Evolutionary conservation across 1,139 yeast genomes (phyloP), one percentile per base, ranked within the genome.

Genomic region (Diutina scorzettiae): DNA sequence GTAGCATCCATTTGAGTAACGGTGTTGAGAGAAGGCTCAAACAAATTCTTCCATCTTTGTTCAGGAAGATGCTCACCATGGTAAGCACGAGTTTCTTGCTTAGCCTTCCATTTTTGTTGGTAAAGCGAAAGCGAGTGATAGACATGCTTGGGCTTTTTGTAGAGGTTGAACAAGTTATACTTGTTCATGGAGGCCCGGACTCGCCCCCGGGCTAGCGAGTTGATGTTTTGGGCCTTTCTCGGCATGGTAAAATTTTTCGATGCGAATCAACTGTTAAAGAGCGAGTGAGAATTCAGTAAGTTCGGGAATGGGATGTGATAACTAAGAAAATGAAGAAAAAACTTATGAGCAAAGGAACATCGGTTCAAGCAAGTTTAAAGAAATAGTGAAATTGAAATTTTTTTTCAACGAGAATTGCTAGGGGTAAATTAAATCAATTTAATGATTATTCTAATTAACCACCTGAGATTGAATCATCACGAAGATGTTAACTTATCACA

Each of bases 1-100:
- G 87, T 78, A 7, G 89, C 83, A 58, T 81, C 81, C 65, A 89
- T 63, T 62, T 84, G 86, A 3, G 93, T 91, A 41, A 86, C 96
- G 29, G 94, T 83, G 47, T 83, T 80, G 50, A 86, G 67, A 45
- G 81, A 78, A 29, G 89, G 82, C 46, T 76, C 68, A 62, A 87
- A 87, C 42, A 75, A 60, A 24, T 78, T 67, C 56, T 81, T 78
- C 78, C 89, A 85, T 56, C 91, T 77, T 23, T 77, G 67, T 59
- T 91, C 98, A 1, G 93, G 82, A 45, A 91, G 63, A 57, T 83
- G 89, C 55, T 91, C 97, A 51, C 98, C 98, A 58, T 91, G 98
- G 59, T 91, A 91, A 1, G 93, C 82, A 63, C 98, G 76, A 4
- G 97, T 81, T 57, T 87, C 96, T 55, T 81, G 81, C 60, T 93